Evolutionary conservation across 1,139 yeast genomes (phyloP).

Genomic region (Blastobotrys petasosporus): DNA sequence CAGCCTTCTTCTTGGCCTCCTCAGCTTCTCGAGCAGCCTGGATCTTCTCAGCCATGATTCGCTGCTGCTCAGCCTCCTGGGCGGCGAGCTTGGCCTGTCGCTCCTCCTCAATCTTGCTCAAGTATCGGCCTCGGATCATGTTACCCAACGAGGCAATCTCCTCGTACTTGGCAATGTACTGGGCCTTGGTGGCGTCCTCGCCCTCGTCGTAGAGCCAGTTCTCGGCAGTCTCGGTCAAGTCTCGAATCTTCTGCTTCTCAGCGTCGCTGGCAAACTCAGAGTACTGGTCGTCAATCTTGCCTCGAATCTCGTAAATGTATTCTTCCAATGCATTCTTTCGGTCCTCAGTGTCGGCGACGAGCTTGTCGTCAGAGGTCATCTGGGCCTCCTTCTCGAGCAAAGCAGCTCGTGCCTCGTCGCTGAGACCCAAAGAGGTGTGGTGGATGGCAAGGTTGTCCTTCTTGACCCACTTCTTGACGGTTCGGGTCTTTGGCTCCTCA

Average conservation of each 20-base stretch:
- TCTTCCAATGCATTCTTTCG: constrained; percentile 97
- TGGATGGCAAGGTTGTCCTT: constrained; percentile 66
- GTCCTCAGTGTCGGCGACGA: constrained; percentile 98
- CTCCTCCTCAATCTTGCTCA: constrained; percentile 92
- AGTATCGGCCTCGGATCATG: constrained; percentile 90
- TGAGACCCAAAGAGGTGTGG: constrained; percentile 60
- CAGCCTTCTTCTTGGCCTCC: constrained; percentile 28
- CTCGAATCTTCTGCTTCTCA: constrained; percentile 76
- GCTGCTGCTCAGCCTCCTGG: constrained; percentile 81
- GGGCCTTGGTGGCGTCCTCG: constrained; percentile 92
- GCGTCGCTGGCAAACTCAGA: constrained; percentile 82
- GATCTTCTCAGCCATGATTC: constrained; percentile 81
- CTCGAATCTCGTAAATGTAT: constrained; percentile 95
- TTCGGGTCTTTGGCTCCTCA: constrained; percentile 74
- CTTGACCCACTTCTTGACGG: constrained; percentile 91
- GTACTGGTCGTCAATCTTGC: constrained; percentile 90
- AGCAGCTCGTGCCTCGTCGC: constrained; percentile 50
- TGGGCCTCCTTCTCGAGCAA: constrained; percentile 78
- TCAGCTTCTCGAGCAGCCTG: constrained; percentile 64
- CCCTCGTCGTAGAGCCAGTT: constrained; percentile 99
- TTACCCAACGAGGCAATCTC: constrained; percentile 94
- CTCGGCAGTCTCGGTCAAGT: constrained; percentile 77
- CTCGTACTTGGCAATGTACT: constrained; percentile 96
- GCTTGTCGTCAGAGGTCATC: constrained; percentile 84
- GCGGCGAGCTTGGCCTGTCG: constrained; percentile 81